These are phyloP conservation scores for Colletotrichum liriopes DNA, from an alignment of 2,329 filamentous ascomycete species.

Conservation along the genomic window DNA sequence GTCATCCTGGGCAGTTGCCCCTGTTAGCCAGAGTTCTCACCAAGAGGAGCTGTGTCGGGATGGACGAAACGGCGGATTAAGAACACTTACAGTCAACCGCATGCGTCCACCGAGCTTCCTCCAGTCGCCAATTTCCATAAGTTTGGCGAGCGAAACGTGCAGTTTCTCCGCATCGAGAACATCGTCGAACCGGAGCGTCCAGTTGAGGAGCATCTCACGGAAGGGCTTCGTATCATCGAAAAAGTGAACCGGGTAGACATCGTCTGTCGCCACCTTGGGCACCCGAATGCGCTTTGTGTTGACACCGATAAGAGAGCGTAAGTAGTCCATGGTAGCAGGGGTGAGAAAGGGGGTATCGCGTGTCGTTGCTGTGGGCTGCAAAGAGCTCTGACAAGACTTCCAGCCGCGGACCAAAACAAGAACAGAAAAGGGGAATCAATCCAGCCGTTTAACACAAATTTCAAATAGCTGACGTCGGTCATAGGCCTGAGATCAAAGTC, in stretches of 20 bases:
- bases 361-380: slow-evolving; percentile 16
- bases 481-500: background rate
- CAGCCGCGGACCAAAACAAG: slow-evolving; percentile 13
- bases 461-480: slow-evolving; percentile 7
- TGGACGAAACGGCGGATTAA: background rate
- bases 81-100: slow-evolving; percentile 52
- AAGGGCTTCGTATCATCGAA: slow-evolving; percentile 50
- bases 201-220: slow-evolving; percentile 49
- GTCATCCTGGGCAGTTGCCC: slow-evolving; percentile 25
- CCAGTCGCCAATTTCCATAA: slow-evolving; percentile 63
- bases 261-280: slow-evolving; percentile 43
- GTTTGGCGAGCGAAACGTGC: slow-evolving; percentile 50
- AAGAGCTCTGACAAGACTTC: slow-evolving; percentile 29
- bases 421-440: slow-evolving; percentile 21
- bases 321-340: slow-evolving; percentile 18
- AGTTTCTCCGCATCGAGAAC: slow-evolving; percentile 61
- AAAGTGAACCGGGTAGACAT: slow-evolving; percentile 52
- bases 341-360: background rate
- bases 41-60: no score
- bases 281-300: slow-evolving; percentile 20
- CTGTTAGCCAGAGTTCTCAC: background rate
- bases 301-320: slow-evolving; percentile 25
- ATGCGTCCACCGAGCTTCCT: slow-evolving; percentile 62
- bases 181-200: slow-evolving; percentile 61
- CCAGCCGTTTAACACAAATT: slow-evolving; percentile 31